Evolutionary conservation across 2,329 filamentous ascomycete genomes (phyloP), one percentile per base, ranked within the genome.

Genomic region (Anthostomella pinea): DNA sequence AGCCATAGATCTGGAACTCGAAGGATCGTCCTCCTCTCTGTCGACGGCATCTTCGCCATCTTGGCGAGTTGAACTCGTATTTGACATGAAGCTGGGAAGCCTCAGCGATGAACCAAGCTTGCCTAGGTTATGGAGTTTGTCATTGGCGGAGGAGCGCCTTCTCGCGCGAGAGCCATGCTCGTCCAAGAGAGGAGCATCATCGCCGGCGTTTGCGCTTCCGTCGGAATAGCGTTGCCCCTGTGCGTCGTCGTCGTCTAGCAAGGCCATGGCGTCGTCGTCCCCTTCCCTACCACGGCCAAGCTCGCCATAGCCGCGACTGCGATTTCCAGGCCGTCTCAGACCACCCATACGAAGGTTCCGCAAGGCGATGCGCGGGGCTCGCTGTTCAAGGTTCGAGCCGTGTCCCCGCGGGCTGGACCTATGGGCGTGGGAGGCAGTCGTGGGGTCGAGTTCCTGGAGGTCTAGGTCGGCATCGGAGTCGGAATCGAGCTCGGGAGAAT

Each of bases 401-500:
- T 79, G 71, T 53, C 81, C 75, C 35, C 58, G 43, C 15, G 60
- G 54, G 20, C 53, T 53, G 32, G 56, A 51, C 52, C 41, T 57
- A 44, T 49, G 62, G 54, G 51, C 58, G 54, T 48, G 58, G n/a
- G 66, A 65, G 41, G 58, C 52, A 21, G 56, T 56, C 14, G 59
- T 60, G 37, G 86, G 85, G 58, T 90, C 85, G 49, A 93, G 80
- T 69, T 91, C 87, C 56, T 87, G 76, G 51, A 88, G 74, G 53
- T 90, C 84, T 54, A 93, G 72, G 46, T 87, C 83, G 51, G 83
- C 77, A 59, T 91, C 85, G 45, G 83, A 87, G 60, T 90, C 85
- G 58, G 82, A 86, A 58, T 89, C 84, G 64, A 81, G 70, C 54
- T 69, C 64, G 43, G 74, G 73, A 42, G 76, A 79, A 64, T 84